phyloP scores from a whole-genome alignment of 139 green algal genomes.

The Deuterostichococcus epilithicus region DNA sequence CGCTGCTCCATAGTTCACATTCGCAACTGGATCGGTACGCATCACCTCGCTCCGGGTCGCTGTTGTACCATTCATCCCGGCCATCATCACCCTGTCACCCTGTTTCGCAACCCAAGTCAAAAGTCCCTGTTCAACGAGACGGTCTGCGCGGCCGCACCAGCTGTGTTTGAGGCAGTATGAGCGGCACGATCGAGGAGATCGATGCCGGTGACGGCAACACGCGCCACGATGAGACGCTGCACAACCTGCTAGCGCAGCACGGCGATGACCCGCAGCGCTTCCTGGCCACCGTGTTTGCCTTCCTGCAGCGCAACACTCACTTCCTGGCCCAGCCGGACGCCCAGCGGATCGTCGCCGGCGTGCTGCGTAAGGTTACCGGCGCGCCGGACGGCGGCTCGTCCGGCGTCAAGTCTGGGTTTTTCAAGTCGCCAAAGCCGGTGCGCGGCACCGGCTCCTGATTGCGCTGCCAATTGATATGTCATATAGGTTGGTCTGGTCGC shows the following conservation, averaged over 20 bases:
- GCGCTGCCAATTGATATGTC: not conserved
- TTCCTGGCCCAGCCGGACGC: conserved; percentile 57
- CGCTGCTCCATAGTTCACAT: too few species aligned
- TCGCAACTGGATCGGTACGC: too few species aligned
- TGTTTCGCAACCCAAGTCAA: too few species aligned
- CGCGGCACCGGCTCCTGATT: not conserved
- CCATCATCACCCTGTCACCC: too few species aligned
- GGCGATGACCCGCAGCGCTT: conserved; percentile 37
- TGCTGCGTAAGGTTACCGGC: conserved; percentile 44
- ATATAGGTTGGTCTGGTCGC: not conserved
- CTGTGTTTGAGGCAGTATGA: too few species aligned
- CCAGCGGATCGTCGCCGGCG: conserved; percentile 17
- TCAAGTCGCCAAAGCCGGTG: conserved; percentile 13
- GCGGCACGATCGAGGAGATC: conserved; percentile 19
- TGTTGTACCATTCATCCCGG: too few species aligned
- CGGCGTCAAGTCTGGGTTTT: conserved; percentile 39
- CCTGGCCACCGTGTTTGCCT: conserved; percentile 45
- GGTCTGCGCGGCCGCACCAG: too few species aligned
- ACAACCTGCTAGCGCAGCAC: conserved; percentile 4
- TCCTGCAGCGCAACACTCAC: conserved; percentile 52
- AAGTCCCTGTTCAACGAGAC: too few species aligned
- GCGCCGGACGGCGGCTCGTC: not conserved
- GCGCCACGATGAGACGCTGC: conserved; percentile 12
- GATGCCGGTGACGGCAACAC: not conserved
- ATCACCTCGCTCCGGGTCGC: too few species aligned